Evolutionary conservation across 2,329 filamentous ascomycete species (phyloP).

Genomic region (Paecilomyces sp.): DNA sequence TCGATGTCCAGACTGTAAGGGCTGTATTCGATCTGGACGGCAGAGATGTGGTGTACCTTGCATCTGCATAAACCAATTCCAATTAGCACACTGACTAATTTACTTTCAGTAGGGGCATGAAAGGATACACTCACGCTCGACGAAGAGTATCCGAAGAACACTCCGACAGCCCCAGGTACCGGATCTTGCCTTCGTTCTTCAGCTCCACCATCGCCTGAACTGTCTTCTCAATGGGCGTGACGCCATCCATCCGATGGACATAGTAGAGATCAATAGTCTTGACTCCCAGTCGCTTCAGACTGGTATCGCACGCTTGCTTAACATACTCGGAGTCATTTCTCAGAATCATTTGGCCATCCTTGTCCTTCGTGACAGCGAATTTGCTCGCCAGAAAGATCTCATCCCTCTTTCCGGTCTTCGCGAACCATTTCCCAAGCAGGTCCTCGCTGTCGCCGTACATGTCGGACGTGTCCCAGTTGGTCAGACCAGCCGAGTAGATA

Average conservation of each 20-base stretch:
- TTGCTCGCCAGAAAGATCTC: constrained; percentile 19
- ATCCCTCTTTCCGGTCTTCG: constrained; percentile 12
- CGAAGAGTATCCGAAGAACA: constrained; percentile 41
- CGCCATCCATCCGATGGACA: constrained; percentile 32
- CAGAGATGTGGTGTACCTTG: constrained; percentile 41
- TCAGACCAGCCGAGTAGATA: constrained; percentile 14
- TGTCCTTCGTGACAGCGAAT: constrained; percentile 11
- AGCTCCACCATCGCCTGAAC: constrained; percentile 37
- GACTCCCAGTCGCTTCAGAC: constrained; percentile 22
- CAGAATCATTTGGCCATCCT: constrained; percentile 8
- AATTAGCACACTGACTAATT: neutral
- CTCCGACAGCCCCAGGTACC: constrained; percentile 43
- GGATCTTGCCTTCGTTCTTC: constrained; percentile 40
- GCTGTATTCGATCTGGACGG: constrained; percentile 46
- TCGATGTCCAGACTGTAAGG: constrained; percentile 45
- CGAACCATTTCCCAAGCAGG: constrained; percentile 21
- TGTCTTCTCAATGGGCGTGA: constrained; percentile 26
- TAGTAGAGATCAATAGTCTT: constrained; percentile 40
- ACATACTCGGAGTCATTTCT: constrained; percentile 23
- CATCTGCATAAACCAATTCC: constrained; percentile 3
- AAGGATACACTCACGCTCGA: constrained; percentile 25
- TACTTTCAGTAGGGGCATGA: neutral
- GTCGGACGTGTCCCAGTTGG: constrained; percentile 18
- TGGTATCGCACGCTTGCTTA: constrained; percentile 17
- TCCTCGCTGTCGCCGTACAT: constrained; percentile 21